Base-by-base conservation (phyloP, 106 monocot species). In the Dactylorhiza incarnata region DNA sequence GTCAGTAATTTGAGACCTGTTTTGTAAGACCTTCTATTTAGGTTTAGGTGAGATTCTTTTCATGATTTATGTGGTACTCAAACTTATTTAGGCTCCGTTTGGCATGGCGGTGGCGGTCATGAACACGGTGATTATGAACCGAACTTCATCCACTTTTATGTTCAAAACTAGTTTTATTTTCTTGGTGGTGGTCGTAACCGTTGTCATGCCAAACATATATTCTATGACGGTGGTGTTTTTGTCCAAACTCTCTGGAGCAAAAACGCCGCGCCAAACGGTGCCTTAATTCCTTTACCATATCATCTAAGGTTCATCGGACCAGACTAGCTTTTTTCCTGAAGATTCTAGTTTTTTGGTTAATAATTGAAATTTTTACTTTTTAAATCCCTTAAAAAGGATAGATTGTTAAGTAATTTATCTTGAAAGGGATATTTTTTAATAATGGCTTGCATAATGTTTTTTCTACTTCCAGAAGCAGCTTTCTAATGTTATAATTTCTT, bases 371-470 rank as follows among this genome's bases (percentile, higher is more conserved):
- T 43, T 69, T 16, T 16, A 17, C 45, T 37, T 15, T 68, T 69
- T 43, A 69, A 45, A 43, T 7, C 5, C 29, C 16, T 16, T 13
- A 69, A 44, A 69, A n/a, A 46, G 5, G n/a, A 65, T 13, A 65
- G 19, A 3, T 66, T 69, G 69, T n/a, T 46, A 45, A 69, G 17
- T 69, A 46, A 69, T 45, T 69, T 69, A 19, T 72, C 49, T 49
- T 72, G 45, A 26, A 16, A 46, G 45, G 45, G 45, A 69, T 46
- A 69, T 46, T 17, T 16, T 69, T 69, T 45, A 5, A 7, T 19
- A 45, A 44, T 45, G 45, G 11, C 1, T 46, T 45, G 45, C 45
- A 46, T 6, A 61, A 20, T 61, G 14, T 20, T 61, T 67, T 29
- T 67, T 67, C 7, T 10, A 67, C 26, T 67, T 61, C 7, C 19